Conservation (phyloP, 2,329 filamentous ascomycete species). For the Tympanopsis confertula region DNA sequence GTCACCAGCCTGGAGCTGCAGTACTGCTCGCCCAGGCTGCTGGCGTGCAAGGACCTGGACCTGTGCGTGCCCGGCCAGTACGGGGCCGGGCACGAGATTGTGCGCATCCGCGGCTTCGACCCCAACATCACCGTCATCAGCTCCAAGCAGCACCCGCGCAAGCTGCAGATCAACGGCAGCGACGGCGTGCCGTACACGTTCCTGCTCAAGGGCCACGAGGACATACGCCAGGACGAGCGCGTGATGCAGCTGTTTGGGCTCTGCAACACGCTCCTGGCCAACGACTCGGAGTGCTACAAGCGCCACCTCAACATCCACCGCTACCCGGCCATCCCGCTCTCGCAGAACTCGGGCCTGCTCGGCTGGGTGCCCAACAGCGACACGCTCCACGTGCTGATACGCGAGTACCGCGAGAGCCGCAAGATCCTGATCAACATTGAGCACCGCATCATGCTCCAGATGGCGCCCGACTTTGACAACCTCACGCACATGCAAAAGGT, state of each 20-base stretch:
- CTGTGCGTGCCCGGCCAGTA: slow-evolving; percentile 92
- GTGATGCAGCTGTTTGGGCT: slow-evolving; percentile 98
- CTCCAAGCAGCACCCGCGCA: slow-evolving; percentile 89
- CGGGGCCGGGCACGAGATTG: slow-evolving; percentile 57
- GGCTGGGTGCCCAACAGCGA: slow-evolving; percentile 98
- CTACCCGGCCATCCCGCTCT: slow-evolving; percentile 92
- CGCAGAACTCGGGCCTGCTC: slow-evolving; percentile 86
- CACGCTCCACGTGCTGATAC: slow-evolving; percentile 87
- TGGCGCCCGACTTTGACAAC: slow-evolving; percentile 98
- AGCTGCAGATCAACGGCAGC: slow-evolving; percentile 76
- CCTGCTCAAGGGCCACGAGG: slow-evolving; percentile 90
- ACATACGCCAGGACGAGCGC: slow-evolving; percentile 95
- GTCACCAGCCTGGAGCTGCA: slow-evolving; percentile 86
- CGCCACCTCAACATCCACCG: slow-evolving; percentile 91
- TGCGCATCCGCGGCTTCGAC: slow-evolving; percentile 81
- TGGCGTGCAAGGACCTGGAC: slow-evolving; percentile 74
- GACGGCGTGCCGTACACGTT: slow-evolving; percentile 83
- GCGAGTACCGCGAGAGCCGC: slow-evolving; percentile 90
- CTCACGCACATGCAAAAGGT: slow-evolving; percentile 99
- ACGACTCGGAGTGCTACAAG: slow-evolving; percentile 94
- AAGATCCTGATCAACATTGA: slow-evolving; percentile 98
- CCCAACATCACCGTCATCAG: slow-evolving; percentile 83
- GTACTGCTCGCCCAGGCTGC: slow-evolving; percentile 90
- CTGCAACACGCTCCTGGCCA: slow-evolving; percentile 85
- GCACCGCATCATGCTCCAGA: slow-evolving; percentile 98